These are phyloP conservation scores for Diaporthe humulicola DNA, from an alignment of 2,329 filamentous ascomycete species.

Conservation along the genomic window DNA sequence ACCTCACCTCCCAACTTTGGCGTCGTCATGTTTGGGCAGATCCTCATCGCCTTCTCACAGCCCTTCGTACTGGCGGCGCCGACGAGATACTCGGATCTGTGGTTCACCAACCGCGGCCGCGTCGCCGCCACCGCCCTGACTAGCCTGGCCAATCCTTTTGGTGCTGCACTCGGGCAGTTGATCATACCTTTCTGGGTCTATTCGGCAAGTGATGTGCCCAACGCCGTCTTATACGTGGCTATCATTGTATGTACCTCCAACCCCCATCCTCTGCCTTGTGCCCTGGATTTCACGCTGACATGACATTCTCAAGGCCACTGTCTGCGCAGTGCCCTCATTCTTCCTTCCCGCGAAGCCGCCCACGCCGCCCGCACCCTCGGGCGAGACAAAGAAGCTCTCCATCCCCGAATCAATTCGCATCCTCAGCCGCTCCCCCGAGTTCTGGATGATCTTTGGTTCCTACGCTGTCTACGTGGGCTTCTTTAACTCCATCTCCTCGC, in stretches of 20 bases:
- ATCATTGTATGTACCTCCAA: constrained; percentile 74
- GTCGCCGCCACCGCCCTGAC: constrained; percentile 89
- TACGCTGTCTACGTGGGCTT: constrained; percentile 89
- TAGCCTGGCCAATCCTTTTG: constrained; percentile 89
- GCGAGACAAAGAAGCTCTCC: constrained; percentile 68
- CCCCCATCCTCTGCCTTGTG: not conserved
- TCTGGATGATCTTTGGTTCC: constrained; percentile 86
- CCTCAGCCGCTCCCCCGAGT: constrained; percentile 73
- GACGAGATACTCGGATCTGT: constrained; percentile 91
- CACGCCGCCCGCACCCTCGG: constrained; percentile 80
- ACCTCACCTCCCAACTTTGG: constrained; percentile 74
- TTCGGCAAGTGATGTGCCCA: constrained; percentile 74
- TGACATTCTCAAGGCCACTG: constrained; percentile 62
- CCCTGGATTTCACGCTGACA: constrained; percentile 32
- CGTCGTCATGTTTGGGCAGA: constrained; percentile 90
- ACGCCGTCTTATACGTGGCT: constrained; percentile 86
- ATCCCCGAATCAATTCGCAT: constrained; percentile 66
- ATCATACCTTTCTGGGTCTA: constrained; percentile 84
- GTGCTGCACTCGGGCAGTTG: constrained; percentile 88
- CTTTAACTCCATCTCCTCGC: constrained; percentile 91
- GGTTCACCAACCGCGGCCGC: constrained; percentile 89
- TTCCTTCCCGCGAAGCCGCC: constrained; percentile 84
- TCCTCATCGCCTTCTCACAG: constrained; percentile 89
- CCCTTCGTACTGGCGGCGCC: constrained; percentile 93
- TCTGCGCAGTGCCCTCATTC: constrained; percentile 80